Evolutionary conservation across 352 stramenopile genomes (phyloP).

Genomic region (Phytopythium chamaehyphon): DNA sequence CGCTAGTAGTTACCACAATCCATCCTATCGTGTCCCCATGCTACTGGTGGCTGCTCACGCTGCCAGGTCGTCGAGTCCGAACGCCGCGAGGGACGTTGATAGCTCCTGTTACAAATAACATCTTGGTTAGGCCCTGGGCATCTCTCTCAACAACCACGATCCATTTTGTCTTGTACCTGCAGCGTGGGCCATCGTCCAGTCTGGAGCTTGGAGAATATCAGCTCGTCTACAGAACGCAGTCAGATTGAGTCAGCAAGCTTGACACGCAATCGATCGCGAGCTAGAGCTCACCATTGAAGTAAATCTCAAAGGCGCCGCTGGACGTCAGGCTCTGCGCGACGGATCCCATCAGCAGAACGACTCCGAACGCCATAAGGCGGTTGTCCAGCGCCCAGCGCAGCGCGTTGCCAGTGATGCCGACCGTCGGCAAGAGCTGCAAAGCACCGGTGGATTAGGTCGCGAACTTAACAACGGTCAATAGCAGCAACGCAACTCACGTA

Average conservation of each 20-base stretch:
- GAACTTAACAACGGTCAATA: not conserved
- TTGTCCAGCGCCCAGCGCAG: slow-evolving; percentile 73
- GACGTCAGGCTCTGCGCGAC: slow-evolving; percentile 60
- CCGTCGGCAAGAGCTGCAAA: slow-evolving; percentile 40
- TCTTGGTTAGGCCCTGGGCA: not conserved
- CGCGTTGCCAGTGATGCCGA: slow-evolving; percentile 42
- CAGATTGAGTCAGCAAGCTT: not conserved
- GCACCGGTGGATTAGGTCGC: not conserved
- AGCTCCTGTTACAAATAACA: not conserved
- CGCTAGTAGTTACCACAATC: too few species aligned
- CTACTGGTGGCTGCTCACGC: too few species aligned
- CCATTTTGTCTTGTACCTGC: slow-evolving; percentile 22
- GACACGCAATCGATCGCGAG: not conserved
- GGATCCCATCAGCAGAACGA: slow-evolving; percentile 61
- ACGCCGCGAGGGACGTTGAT: slow-evolving; percentile 1
- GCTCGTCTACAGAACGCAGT: slow-evolving; percentile 30
- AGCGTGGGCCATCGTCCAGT: slow-evolving; percentile 61
- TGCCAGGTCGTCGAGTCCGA: slow-evolving; percentile 4
- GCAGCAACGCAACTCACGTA: slow-evolving; percentile 26
- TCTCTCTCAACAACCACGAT: not conserved
- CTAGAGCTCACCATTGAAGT: slow-evolving; percentile 57
- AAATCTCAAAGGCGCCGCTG: slow-evolving; percentile 78
- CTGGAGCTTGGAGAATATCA: slow-evolving; percentile 78
- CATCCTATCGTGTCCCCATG: too few species aligned
- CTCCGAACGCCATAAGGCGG: slow-evolving; percentile 57